These are phyloP conservation scores for Entoloma clypeatum DNA, from an alignment of 1,284 basidiomycete genomes.

Conservation along the genomic window DNA sequence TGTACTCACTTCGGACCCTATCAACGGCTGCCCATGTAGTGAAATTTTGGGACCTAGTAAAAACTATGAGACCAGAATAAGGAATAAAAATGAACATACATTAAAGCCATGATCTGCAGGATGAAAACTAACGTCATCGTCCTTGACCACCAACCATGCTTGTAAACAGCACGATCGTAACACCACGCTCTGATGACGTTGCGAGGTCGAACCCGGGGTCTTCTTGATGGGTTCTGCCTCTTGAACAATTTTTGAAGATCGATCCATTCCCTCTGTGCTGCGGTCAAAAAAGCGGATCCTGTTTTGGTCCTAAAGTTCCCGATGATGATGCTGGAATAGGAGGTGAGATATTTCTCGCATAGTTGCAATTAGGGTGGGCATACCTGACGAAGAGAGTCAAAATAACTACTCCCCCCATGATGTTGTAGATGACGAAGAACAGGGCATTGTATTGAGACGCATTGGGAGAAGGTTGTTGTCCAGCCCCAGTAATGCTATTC, in stretches of 20 bases:
- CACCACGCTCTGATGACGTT: slow-evolving; percentile 78
- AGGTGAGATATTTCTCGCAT: slow-evolving; percentile 15
- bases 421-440: slow-evolving; percentile 92
- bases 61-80: slow-evolving; percentile 16
- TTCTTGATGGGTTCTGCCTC: slow-evolving; percentile 83
- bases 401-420: slow-evolving; percentile 90
- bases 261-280: slow-evolving; percentile 94
- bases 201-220: slow-evolving; percentile 62
- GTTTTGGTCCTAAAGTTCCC: slow-evolving; percentile 88
- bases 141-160: slow-evolving; percentile 93
- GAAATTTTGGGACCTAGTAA: slow-evolving; percentile 76
- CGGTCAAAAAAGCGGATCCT: slow-evolving; percentile 80
- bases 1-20: slow-evolving; percentile 59
- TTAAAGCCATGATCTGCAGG: slow-evolving; percentile 82
- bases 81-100: slow-evolving; percentile 48
- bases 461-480: slow-evolving; percentile 70
- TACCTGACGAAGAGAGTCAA: slow-evolving; percentile 87
- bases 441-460: slow-evolving; percentile 80
- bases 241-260: slow-evolving; percentile 88
- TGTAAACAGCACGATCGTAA: slow-evolving; percentile 85
- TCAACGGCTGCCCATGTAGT: slow-evolving; percentile 54
- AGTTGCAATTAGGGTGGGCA: slow-evolving; percentile 17
- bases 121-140: slow-evolving; percentile 81
- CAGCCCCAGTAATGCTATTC: slow-evolving; percentile 74
- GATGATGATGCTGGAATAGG: slow-evolving; percentile 78